A percentile compares a stretch with the other conserved stretches of the same genome.
Evolutionary conservation across 2,329 filamentous ascomycete genomes (phyloP).

Genomic region (Trichoderma asperellum): DNA sequence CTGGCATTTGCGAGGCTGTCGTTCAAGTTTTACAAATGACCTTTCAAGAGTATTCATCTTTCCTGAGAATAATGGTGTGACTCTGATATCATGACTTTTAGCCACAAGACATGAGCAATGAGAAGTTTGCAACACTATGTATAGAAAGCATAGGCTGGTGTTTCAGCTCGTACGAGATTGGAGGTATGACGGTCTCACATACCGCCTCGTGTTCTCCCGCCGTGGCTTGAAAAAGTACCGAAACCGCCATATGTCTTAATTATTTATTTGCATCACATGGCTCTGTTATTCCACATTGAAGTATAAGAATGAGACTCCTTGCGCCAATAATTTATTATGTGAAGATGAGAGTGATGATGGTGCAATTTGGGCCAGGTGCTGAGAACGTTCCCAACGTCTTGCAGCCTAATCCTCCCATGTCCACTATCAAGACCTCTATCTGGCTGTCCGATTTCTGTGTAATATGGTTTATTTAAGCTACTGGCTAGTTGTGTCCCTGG

Average conservation of each 20-base stretch:
- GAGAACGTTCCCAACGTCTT: background rate
- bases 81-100: background rate
- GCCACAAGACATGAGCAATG: background rate
- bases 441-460: background rate
- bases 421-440: background rate
- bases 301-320: background rate
- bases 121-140: background rate
- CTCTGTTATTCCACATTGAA: background rate
- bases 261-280: background rate
- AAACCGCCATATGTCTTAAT: background rate
- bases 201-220: background rate
- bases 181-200: slow-evolving; percentile 5
- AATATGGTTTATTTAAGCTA: background rate
- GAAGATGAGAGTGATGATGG: background rate
- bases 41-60: background rate
- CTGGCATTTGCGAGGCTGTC: too few relatives aligned
- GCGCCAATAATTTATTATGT: background rate
- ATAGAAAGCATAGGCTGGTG: background rate
- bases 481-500: background rate
- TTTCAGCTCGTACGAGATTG: background rate
- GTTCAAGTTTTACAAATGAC: background rate
- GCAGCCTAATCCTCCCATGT: background rate
- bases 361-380: background rate
- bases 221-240: background rate
- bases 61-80: too few relatives aligned